These are phyloP conservation scores for Colletotrichum aenigma DNA, from an alignment of 2,329 filamentous ascomycete species.

Conservation along the genomic window DNA sequence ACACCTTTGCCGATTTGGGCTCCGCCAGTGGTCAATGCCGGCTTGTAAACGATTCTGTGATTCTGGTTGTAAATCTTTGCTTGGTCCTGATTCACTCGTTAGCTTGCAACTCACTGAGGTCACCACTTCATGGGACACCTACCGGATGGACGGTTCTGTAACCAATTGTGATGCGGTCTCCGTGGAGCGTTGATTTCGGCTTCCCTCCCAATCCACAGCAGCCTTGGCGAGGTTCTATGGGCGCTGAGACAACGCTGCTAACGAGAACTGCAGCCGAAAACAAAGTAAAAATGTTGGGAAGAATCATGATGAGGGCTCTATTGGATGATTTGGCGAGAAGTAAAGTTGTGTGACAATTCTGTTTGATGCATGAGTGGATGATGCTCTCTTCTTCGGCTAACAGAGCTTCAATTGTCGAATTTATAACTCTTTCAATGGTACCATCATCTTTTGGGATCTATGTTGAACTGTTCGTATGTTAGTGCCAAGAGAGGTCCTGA, in stretches of 20 bases:
- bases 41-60: neutral
- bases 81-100: neutral
- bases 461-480: neutral
- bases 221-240: neutral
- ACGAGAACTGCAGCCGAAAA: neutral
- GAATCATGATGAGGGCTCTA: neutral
- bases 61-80: neutral
- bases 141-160: neutral
- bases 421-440: neutral
- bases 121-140: neutral
- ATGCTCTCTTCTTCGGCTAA: neutral
- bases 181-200: neutral
- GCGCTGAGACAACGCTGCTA: neutral
- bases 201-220: neutral
- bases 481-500: neutral
- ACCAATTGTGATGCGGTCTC: neutral
- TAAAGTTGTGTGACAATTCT: neutral
- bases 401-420: neutral
- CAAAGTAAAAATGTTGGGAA: neutral
- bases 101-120: neutral
- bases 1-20: neutral
- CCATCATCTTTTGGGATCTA: neutral
- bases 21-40: neutral
- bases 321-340: neutral
- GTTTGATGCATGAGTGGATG: neutral